Evolutionary conservation across 805 yeast species (phyloP).

Genomic region (Candida ponderosae): DNA sequence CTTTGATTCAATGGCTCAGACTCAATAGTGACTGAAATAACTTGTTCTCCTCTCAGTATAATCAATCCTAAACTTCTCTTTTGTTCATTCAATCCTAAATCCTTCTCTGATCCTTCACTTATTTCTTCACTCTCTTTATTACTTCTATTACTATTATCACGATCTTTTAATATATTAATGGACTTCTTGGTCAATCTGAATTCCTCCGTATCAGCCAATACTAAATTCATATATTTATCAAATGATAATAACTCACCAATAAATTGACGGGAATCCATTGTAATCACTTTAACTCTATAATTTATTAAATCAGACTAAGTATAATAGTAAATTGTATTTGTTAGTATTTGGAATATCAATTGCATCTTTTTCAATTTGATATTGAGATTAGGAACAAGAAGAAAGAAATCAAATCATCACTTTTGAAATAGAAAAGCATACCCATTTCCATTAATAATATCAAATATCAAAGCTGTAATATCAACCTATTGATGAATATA

Average conservation of each 20-base stretch:
- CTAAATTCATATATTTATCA: conserved; percentile 84
- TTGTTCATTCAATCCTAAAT: conserved; percentile 33
- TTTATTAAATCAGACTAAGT: conserved; percentile 65
- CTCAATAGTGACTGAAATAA: conserved; percentile 43
- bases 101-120: conserved; percentile 27
- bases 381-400: too few species aligned
- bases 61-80: conserved; percentile 75
- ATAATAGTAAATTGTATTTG: conserved; percentile 28
- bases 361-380: not conserved
- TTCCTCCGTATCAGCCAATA: conserved; percentile 79
- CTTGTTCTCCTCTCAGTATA: conserved; percentile 82
- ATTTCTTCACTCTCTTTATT: conserved; percentile 14
- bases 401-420: too few species aligned
- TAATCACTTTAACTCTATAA: conserved; percentile 63
- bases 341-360: conserved; percentile 6
- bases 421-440: not conserved
- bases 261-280: conserved; percentile 71
- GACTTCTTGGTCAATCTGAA: conserved; percentile 65
- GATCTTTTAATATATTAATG: conserved; percentile 23
- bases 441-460: too few species aligned
- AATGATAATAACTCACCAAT: conserved; percentile 80
- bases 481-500: too few species aligned
- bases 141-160: conserved; percentile 23
- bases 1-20: conserved; percentile 21
- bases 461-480: too few species aligned